phyloP scores from a whole-genome alignment of 805 yeast species.

The Saccharomycopsis olivae region DNA sequence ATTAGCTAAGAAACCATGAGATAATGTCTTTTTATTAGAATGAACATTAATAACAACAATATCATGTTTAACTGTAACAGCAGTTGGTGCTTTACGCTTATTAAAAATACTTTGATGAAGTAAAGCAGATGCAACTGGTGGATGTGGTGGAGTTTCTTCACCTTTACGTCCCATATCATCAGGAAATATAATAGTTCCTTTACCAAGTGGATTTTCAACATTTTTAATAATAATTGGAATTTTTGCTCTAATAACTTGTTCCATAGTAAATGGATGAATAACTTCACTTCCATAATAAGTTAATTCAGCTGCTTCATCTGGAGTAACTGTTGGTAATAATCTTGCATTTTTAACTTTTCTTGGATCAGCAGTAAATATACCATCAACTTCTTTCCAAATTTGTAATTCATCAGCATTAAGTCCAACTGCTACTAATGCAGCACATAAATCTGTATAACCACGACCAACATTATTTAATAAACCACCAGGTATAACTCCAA shows the following conservation, averaged over 20 bases:
- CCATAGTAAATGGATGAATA: constrained; percentile 98
- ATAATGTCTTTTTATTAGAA: constrained; percentile 82
- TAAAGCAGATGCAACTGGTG: constrained; percentile 60
- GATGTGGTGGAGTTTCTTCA: constrained; percentile 88
- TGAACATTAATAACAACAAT: constrained; percentile 89
- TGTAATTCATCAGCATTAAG: constrained; percentile 86
- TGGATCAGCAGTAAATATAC: constrained; percentile 97
- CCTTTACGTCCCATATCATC: constrained; percentile 80
- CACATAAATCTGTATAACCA: constrained; percentile 96
- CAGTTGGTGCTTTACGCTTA: constrained; percentile 72
- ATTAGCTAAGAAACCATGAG: constrained; percentile 91
- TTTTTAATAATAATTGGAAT: constrained; percentile 96
- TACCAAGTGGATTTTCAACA: constrained; percentile 87
- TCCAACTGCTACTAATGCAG: constrained; percentile 93
- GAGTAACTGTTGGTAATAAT: constrained; percentile 78
- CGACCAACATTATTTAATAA: constrained; percentile 87
- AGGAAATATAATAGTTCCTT: constrained; percentile 90
- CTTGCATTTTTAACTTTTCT: constrained; percentile 88
- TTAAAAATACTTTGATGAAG: constrained; percentile 29
- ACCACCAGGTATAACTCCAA: constrained; percentile 95
- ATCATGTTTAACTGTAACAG: constrained; percentile 89
- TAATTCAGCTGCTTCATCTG: constrained; percentile 97
- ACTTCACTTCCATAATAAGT: constrained; percentile 98
- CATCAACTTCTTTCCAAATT: constrained; percentile 98
- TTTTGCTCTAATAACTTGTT: constrained; percentile 91